These are phyloP conservation scores for Paramecium biaurelia DNA, from an alignment of 73 alveolate genomes.

Conservation along the genomic window DNA sequence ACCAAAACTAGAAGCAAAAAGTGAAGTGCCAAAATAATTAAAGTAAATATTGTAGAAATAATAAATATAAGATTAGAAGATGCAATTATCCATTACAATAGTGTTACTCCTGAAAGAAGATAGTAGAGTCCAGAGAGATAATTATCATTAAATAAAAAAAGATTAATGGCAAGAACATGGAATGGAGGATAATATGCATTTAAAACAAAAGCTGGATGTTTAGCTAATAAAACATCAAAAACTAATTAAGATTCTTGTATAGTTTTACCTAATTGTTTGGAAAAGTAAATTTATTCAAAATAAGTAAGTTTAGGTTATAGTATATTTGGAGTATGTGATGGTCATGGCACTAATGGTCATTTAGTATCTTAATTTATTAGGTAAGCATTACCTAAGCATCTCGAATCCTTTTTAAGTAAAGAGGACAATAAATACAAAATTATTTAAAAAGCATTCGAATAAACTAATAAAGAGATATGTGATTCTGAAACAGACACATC, in stretches of 20 bases:
- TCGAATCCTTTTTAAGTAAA: background rate
- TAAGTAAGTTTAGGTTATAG: constrained; percentile 11
- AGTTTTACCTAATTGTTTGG: constrained; percentile 3
- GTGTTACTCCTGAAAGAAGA: constrained; percentile 50
- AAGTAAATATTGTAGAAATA: background rate
- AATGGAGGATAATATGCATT: constrained; percentile 32
- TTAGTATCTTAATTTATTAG: constrained; percentile 47
- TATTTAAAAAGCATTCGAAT: constrained; percentile 29
- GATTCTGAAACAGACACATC: constrained; percentile 69
- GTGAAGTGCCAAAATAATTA: constrained; percentile 29
- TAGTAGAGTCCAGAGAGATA: constrained; percentile 44
- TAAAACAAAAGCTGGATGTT: constrained; percentile 63
- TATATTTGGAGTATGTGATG: constrained; percentile 60
- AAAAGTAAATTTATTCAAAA: background rate
- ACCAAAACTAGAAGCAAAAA: constrained; percentile 25
- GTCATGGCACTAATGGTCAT: constrained; percentile 63
- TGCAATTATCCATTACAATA: background rate
- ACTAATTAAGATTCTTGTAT: constrained; percentile 61
- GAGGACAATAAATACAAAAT: constrained; percentile 27
- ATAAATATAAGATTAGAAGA: background rate
- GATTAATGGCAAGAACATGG: constrained; percentile 41
- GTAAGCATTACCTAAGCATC: constrained; percentile 46
- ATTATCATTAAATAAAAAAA: constrained; percentile 25
- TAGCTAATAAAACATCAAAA: constrained; percentile 48
- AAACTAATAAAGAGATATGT: constrained; percentile 59